Base-by-base conservation (phyloP, 2,329 filamentous ascomycete species). In the Sporothrix brasiliensis region DNA sequence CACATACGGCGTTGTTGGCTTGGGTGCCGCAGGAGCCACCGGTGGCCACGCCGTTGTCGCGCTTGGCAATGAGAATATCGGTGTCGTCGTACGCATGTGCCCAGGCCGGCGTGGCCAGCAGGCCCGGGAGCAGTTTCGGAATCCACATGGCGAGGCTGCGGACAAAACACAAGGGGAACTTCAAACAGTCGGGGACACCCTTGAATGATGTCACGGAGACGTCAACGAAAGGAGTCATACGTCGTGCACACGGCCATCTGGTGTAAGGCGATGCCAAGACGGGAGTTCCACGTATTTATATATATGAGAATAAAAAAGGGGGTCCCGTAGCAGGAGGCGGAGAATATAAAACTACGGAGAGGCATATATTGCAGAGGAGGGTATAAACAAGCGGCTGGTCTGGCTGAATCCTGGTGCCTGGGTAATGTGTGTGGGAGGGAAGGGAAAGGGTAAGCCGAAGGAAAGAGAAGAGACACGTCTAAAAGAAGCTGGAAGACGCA, bases 1-100 rank as follows among this genome's bases (percentile, higher is more conserved):
- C 72, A 49, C 76, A 77, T 1, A 74, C 67, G 24, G 70, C 72
- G 41, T 75, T 74, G 52, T 72, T 73, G 13, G 70, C 72, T 13
- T 72, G 30, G 4, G 74, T 60, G 10, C 75, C 76, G 65, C 75
- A 76, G 34, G 47, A 11, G 1, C 72, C 70, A 2, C 71, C 71
- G 19, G 63, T 34, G 19, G 58, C 54, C 47, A 70, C 68, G 41
- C 41, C 41, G 11, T 4, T 44, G 49, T 65, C 65, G n/a, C 71
- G 61, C 49, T 53, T 68, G n/a, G 11, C n/a, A 11, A 68, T 56
- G 34, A 44, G 19, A 24, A 54, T 56, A n/a, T 50, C 44, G n/a
- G n/a, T 58, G 68, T 49, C 68, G 34, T 53, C 49, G 27, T 60
- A 52, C 4, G 30, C 11, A 2, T 68, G 65, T 47, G 65, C 65